Evolutionary conservation across 176 grass and related monocot species (phyloP).

Genomic region (Oryza brachyantha): DNA sequence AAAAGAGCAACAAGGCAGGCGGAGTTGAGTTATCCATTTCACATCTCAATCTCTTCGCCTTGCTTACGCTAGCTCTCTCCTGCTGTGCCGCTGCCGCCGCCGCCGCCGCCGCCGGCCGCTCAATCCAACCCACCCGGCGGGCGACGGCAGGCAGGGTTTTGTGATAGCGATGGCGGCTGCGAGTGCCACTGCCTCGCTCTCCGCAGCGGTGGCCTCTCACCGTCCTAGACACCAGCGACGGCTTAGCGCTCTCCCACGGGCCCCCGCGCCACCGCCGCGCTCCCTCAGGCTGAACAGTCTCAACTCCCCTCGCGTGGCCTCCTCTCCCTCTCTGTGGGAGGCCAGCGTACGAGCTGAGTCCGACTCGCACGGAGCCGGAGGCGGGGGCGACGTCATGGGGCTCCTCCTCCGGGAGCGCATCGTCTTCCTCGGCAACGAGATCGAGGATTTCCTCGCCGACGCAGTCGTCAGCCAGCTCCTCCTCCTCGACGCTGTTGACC

Average conservation of each 20-base stretch:
- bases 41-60: too few species aligned
- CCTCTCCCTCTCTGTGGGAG: conserved; percentile 34
- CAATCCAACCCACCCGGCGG: neutral
- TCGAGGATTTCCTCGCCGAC: conserved; percentile 88
- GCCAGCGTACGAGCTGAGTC: conserved; percentile 26
- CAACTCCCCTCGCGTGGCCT: conserved; percentile 24
- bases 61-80: too few species aligned
- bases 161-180: neutral
- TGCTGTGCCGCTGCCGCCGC: too few species aligned
- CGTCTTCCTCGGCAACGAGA: conserved; percentile 84
- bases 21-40: neutral
- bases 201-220: neutral
- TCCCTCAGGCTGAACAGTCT: conserved; percentile 32
- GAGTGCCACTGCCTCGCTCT: conserved; percentile 30
- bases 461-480: conserved; percentile 82
- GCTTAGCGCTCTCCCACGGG: conserved; percentile 29
- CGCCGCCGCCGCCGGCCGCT: conserved; percentile 22
- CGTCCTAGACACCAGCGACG: conserved; percentile 30
- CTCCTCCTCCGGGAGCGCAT: conserved; percentile 78
- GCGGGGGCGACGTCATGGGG: conserved; percentile 54
- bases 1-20: too few species aligned
- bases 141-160: neutral
- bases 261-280: conserved; percentile 8
- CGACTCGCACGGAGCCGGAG: conserved; percentile 29
- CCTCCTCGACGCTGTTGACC: conserved; percentile 80